phyloP scores from a whole-genome alignment of 1,284 basidiomycete genomes.

The Ceratobasidium theobromae region DNA sequence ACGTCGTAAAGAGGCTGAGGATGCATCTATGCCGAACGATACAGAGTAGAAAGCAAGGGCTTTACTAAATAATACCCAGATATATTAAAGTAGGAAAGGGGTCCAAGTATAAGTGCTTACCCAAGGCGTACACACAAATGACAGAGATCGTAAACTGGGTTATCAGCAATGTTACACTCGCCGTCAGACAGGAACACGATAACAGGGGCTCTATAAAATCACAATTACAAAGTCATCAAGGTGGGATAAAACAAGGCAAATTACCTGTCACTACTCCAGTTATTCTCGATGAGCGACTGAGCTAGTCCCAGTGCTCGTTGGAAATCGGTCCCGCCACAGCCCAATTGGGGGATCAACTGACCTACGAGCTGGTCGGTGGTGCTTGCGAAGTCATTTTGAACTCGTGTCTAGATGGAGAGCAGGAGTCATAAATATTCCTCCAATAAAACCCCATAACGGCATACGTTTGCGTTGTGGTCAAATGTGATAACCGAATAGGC shows the following conservation, averaged over 20 bases:
- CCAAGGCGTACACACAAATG: constrained; percentile 52
- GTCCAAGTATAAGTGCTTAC: constrained; percentile 42
- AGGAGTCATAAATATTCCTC: background rate
- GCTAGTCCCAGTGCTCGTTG: constrained; percentile 47
- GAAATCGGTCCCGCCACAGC: constrained; percentile 54
- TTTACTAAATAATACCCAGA: constrained; percentile 47
- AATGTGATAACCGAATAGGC: constrained; percentile 62
- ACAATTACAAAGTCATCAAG: background rate
- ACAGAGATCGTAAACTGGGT: constrained; percentile 51
- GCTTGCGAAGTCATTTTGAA: constrained; percentile 53
- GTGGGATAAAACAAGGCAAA: background rate
- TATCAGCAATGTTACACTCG: constrained; percentile 49
- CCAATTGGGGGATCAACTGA: constrained; percentile 43
- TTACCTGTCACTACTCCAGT: constrained; percentile 61
- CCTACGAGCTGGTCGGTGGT: constrained; percentile 52
- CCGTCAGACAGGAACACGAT: constrained; percentile 67
- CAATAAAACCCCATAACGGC: background rate
- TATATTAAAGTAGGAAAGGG: background rate
- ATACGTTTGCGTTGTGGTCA: constrained; percentile 40
- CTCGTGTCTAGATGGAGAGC: constrained; percentile 17
- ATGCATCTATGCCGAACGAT: constrained; percentile 52
- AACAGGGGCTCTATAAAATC: constrained; percentile 52
- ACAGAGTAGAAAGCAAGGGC: constrained; percentile 61
- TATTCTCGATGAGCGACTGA: constrained; percentile 48
- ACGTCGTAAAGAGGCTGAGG: constrained; percentile 46